Conservation (phyloP, 257 asterid genomes). For the Osmanthus fragrans region DNA sequence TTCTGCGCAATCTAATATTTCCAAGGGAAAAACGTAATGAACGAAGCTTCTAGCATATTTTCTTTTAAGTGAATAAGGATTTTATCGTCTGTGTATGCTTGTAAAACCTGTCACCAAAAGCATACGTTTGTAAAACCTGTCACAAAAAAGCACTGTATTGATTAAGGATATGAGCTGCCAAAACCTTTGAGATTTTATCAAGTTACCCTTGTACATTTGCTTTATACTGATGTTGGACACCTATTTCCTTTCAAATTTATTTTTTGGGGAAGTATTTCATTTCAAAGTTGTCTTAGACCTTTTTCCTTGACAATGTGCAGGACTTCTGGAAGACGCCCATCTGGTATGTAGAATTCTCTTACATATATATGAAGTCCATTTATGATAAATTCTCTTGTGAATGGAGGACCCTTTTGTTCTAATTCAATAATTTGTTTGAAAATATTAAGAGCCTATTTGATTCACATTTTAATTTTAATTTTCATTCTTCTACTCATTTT, state of each 20-base stretch:
- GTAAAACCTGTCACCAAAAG: too few relatives aligned
- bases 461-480: too few relatives aligned
- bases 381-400: too few relatives aligned
- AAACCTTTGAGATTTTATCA: background rate
- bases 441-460: too few relatives aligned
- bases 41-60: too few relatives aligned
- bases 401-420: background rate
- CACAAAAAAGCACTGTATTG: background rate
- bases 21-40: too few relatives aligned
- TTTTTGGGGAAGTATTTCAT: background rate
- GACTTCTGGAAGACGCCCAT: slow-evolving; percentile 39
- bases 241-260: background rate
- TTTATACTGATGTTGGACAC: background rate
- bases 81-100: too few relatives aligned
- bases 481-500: too few relatives aligned
- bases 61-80: background rate
- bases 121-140: too few relatives aligned
- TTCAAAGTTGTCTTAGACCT: slow-evolving; percentile 15
- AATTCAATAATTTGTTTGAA: background rate
- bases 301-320: slow-evolving; percentile 43
- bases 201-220: background rate
- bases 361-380: background rate
- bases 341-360: slow-evolving; percentile 39
- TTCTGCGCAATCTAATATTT: too few relatives aligned
- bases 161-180: background rate